Conservation (phyloP, 2,329 filamentous ascomycete genomes). For the Cryphonectria naterciae region DNA sequence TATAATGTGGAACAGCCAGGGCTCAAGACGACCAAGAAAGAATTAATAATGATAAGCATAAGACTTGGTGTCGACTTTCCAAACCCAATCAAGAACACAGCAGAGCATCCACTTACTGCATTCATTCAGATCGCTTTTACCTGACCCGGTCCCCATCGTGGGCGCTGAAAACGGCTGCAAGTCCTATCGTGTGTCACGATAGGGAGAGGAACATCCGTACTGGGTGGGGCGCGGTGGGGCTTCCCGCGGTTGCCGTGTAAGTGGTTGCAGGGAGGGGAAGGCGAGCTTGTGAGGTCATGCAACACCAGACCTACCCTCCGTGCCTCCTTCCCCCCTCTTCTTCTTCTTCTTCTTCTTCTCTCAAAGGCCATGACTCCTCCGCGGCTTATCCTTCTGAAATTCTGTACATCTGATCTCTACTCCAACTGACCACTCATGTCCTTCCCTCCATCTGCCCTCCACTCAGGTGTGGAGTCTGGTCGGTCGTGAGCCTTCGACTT, state of each 20-base stretch:
- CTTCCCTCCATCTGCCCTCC: neutral
- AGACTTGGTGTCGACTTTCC: neutral
- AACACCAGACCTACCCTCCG: constrained; percentile 1
- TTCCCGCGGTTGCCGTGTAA: constrained; percentile 13
- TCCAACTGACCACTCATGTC: neutral
- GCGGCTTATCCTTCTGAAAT: neutral
- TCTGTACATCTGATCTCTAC: neutral
- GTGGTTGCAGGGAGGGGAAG: constrained; percentile 14
- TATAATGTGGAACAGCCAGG: too few species aligned
- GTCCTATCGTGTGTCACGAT: neutral
- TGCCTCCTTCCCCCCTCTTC: neutral
- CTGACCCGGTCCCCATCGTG: neutral
- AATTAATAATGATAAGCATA: neutral
- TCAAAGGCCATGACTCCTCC: neutral
- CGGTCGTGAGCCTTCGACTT: neutral
- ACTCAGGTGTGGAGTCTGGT: neutral
- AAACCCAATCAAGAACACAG: neutral
- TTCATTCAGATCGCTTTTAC: neutral
- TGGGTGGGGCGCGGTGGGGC: constrained; percentile 5
- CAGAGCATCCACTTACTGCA: neutral
- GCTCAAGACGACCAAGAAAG: neutral
- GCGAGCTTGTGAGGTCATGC: constrained; percentile 16
- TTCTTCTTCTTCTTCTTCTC: neutral
- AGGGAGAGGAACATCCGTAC: neutral
- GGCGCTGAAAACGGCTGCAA: constrained; percentile 1